Base-by-base conservation (phyloP, 1,284 basidiomycete genomes). In the Ceratobasidium sp. region DNA sequence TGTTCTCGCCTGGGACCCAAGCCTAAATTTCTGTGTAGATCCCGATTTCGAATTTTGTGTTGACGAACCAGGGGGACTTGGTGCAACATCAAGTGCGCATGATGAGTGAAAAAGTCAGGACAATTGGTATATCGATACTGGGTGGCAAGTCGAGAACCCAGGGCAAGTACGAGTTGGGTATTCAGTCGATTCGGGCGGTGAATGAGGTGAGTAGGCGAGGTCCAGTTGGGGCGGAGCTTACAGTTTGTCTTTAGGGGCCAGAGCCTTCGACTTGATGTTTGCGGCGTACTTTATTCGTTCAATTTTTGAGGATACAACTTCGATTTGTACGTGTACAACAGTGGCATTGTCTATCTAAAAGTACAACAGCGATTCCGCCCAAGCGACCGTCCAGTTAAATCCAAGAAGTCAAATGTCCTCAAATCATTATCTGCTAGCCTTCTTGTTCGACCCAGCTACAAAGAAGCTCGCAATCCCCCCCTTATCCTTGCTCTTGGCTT, bases 51-150 rank as follows among this genome's bases (percentile, higher is more conserved):
- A 88, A 86, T 75, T 96, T 96, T 78, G 87, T 94, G 18, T 83
- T 93, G 60, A 95, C 92, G 30, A 95, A 94, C 77, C 86, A 87
- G 0, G 95, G 94, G 3, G 88, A 92, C 77, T 81, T 94, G 56
- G 85, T 88, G 1, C 83, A 85, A 51, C 78, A 78, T 54, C 81
- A 92, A 76, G 85, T 95, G 44, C 81, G 80, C 63, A 94, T 96
- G 90, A 85, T 87, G 78, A 84, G 86, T 18, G 88, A 94, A 75
- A 87, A 86, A 71, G 82, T 96, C 14, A 85, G 90, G 66, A 92
- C 90, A 16, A 83, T 96, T 16, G 95, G 95, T 2, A 89, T 96
- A 40, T 93, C 92, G 0, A 81, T 95, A 16, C 81, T 95, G 7
- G 92, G 92, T 18, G 92, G 91, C 3, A 91, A 91, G 71, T 89